Evolutionary conservation across 2,329 filamentous ascomycete genomes (phyloP), one percentile per base, ranked within the genome.

Genomic region (Stachybotrys echinatus): DNA sequence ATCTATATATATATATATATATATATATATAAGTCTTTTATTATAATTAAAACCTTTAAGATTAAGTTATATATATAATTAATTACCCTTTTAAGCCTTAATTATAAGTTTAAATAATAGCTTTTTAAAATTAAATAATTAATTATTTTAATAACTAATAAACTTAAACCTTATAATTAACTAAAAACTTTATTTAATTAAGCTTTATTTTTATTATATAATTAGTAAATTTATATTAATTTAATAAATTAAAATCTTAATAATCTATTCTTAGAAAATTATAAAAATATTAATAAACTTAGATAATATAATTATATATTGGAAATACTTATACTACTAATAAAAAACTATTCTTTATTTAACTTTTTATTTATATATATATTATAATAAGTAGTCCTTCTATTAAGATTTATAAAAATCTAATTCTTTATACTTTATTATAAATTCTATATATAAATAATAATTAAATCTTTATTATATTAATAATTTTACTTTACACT

Each of bases 171-270:
- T 50, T 40, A 31, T 14, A 40, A 20, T 39, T 34, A 42, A 49
- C n/a, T n/a, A n/a, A n/a, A n/a, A n/a, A n/a, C n/a, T n/a, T n/a
- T n/a, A n/a, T n/a, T n/a, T n/a, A n/a, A n/a, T n/a, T n/a, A n/a
- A n/a, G n/a, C n/a, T n/a, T n/a, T n/a, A n/a, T n/a, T n/a, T n/a
- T n/a, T n/a, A n/a, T n/a, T n/a, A n/a, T n/a, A n/a, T n/a, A n/a
- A n/a, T n/a, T n/a, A n/a, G n/a, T n/a, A n/a, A n/a, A n/a, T n/a
- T n/a, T n/a, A n/a, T n/a, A n/a, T n/a, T n/a, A n/a, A n/a, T n/a
- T n/a, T n/a, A n/a, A 47, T 47, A 34, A 46, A 19, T 42, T 39
- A 46, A 18, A 39, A 40, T 6, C 38, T 43, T 49, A 44, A 31
- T 39, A n/a, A 42, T 10, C 6, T 49, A 10, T 23, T 44, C n/a